These are phyloP conservation scores for Hysterium pulicare DNA, from an alignment of 2,329 filamentous ascomycete genomes.

Conservation along the genomic window DNA sequence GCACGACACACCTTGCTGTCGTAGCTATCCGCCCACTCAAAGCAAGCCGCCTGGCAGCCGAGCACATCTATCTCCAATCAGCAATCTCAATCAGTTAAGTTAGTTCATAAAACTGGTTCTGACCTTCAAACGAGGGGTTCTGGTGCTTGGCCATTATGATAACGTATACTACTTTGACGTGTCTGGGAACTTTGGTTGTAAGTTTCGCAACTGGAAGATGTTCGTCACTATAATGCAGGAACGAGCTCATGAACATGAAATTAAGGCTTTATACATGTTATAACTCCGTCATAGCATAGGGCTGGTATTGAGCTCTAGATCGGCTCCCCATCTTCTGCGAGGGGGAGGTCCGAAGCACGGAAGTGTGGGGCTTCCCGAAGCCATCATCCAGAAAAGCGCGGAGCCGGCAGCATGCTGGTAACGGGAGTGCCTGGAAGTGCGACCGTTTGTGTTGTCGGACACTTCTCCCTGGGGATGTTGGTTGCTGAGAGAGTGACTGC, in stretches of 20 bases:
- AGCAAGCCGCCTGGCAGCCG: conserved; percentile 49
- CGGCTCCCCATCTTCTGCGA: conserved; percentile 1
- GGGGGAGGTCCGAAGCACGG: not conserved
- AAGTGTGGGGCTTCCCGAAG: conserved; percentile 2
- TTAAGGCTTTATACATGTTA: not conserved
- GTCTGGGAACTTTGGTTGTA: no score
- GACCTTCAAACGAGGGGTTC: conserved; percentile 2
- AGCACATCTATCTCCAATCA: conserved; percentile 43
- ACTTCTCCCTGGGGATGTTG: not conserved
- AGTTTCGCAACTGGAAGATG: no score
- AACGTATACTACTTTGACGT: no score
- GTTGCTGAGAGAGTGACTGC: no score
- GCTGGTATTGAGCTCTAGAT: not conserved
- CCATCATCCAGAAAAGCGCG: not conserved
- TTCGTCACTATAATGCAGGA: not conserved
- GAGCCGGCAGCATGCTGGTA: not conserved
- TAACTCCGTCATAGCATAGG: not conserved
- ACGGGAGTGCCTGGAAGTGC: not conserved
- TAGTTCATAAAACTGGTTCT: not conserved
- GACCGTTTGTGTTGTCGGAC: not conserved
- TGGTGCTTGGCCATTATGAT: not conserved
- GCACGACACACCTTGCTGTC: conserved; percentile 52
- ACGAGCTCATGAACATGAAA: not conserved
- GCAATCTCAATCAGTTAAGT: not conserved
- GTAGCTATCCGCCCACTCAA: conserved; percentile 65